Conservation (phyloP, 2,329 filamentous ascomycete species). For the Bertia moriformis region DNA sequence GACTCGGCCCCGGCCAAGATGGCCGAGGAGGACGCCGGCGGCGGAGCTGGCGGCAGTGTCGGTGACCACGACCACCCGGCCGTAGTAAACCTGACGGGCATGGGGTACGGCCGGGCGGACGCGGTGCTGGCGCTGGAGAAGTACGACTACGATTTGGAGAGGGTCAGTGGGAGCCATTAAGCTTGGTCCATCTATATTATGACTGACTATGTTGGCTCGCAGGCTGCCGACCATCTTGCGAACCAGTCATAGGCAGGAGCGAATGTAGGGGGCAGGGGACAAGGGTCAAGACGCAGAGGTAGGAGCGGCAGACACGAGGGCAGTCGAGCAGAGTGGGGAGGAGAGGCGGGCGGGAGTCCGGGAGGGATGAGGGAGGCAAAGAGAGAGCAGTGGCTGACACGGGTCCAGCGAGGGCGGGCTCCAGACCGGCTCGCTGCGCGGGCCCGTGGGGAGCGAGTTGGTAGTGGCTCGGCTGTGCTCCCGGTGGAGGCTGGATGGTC, state of each 20-base stretch:
- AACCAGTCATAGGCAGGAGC: constrained; percentile 27
- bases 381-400: no score
- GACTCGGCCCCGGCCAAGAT: constrained; percentile 31
- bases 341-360: no score
- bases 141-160: constrained; percentile 90
- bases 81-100: constrained; percentile 72
- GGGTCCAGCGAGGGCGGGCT: no score
- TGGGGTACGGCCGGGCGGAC: constrained; percentile 69
- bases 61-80: constrained; percentile 83
- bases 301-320: no score
- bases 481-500: no score
- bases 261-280: background rate
- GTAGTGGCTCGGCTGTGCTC: no score
- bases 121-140: constrained; percentile 75
- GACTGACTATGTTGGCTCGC: constrained; percentile 5
- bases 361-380: no score
- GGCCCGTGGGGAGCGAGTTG: no score
- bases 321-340: background rate
- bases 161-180: no score
- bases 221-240: constrained; percentile 41
- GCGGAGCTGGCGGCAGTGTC: constrained; percentile 52
- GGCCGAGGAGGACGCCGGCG: constrained; percentile 6
- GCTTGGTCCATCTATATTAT: no score
- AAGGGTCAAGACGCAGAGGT: no score
- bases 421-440: no score